Conservation (phyloP, 306 rosid species). For the Corylus avellana region DNA sequence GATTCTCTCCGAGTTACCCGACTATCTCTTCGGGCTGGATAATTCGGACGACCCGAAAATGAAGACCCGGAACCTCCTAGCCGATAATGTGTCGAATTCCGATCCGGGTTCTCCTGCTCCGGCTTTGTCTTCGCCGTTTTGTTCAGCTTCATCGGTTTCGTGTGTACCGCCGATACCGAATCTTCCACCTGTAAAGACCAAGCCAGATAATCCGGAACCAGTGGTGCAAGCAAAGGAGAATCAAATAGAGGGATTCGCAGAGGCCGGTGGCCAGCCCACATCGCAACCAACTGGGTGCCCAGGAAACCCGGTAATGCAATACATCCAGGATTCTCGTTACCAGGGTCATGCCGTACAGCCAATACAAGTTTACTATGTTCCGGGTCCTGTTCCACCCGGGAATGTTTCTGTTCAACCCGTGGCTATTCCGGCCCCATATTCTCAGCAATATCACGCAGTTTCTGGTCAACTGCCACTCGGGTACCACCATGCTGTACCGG, state of each 20-base stretch:
- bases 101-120: constrained; percentile 90
- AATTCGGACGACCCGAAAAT: constrained; percentile 54
- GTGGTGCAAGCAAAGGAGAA: constrained; percentile 35
- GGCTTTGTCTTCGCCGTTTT: constrained; percentile 47
- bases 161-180: constrained; percentile 51
- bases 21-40: constrained; percentile 85
- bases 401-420: constrained; percentile 42
- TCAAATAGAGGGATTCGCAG: constrained; percentile 29
- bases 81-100: constrained; percentile 58
- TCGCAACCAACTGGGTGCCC: constrained; percentile 31
- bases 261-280: constrained; percentile 26
- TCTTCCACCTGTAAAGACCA: constrained; percentile 83
- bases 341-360: constrained; percentile 44
- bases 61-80: constrained; percentile 33
- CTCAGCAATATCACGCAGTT: constrained; percentile 46
- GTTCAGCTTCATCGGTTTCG: constrained; percentile 61
- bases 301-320: constrained; percentile 39
- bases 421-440: constrained; percentile 42
- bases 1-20: constrained; percentile 85
- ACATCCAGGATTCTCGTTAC: constrained; percentile 38
- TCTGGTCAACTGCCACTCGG: constrained; percentile 54
- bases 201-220: constrained; percentile 41
- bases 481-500: constrained; percentile 52
- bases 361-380: constrained; percentile 52
- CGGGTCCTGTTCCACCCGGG: constrained; percentile 42